A percentile compares a stretch with the other conserved stretches of the same genome.
Evolutionary conservation across 345 rosid genomes (phyloP).

Genomic region (Euphorbia tirucalli): DNA sequence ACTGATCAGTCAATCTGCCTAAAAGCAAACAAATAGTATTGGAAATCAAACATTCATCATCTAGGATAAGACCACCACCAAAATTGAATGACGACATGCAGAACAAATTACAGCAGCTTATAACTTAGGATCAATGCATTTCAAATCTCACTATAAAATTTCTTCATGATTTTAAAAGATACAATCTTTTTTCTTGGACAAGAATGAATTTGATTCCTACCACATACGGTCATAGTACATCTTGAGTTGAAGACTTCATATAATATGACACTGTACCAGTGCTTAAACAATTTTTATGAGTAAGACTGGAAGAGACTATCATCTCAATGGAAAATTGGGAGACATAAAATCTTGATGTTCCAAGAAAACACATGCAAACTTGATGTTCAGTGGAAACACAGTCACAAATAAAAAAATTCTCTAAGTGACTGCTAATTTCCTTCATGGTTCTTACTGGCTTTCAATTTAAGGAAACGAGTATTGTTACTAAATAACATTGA

Average conservation of each 20-base stretch:
- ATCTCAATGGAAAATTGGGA: neutral
- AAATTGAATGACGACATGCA: neutral
- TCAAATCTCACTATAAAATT: neutral
- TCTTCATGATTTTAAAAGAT: neutral
- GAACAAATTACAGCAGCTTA: neutral
- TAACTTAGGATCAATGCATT: neutral
- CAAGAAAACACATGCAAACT: neutral
- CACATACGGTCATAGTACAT: neutral
- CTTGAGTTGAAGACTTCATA: neutral
- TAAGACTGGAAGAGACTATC: neutral
- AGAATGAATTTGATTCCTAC: neutral
- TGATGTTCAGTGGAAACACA: neutral
- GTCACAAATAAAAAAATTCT: neutral
- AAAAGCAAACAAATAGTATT: conserved; percentile 8
- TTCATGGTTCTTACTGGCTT: neutral
- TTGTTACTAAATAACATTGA: neutral
- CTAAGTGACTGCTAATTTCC: neutral
- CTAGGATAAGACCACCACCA: neutral
- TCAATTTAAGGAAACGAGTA: neutral
- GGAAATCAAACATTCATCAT: conserved; percentile 10
- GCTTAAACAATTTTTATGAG: neutral
- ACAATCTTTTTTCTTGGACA: neutral
- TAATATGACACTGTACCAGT: neutral
- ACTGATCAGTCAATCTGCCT: conserved; percentile 13
- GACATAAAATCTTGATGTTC: neutral